Evolutionary conservation across 1,284 basidiomycete species (phyloP), one percentile per base, ranked within the genome.

Genomic region (Wallemia hederae): DNA sequence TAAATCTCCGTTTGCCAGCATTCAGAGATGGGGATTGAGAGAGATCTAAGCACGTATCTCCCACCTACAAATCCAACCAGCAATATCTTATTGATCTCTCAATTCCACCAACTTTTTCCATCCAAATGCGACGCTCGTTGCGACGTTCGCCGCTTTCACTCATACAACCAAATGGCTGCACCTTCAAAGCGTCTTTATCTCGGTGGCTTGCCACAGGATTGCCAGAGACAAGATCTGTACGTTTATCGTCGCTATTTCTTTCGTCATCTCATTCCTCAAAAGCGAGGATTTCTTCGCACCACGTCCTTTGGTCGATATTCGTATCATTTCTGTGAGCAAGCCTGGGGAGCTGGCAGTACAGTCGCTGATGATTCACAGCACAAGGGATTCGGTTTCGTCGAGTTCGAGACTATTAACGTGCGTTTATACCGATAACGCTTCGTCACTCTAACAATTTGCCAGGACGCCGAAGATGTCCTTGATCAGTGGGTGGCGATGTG

Each of bases 341-440:
- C 11, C 22, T 49, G 3, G 5, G 3, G 5, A 15, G n/a, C 3
- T 3, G 19, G 22, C 22, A n/a, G 9, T 11, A 7, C 5, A 49
- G 5, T 22, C n/a, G 3, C n/a, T 11, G 19, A 49, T 22, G 5
- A 17, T 49, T n/a, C 5, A 3, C n/a, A 49, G 39, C 39, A 49
- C 39, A 49, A 49, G 39, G 85, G 85, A 55, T 94, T 92, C 67
- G 90, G 88, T 59, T 94, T 96, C 69, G 80, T 94, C 66, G 90
- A 94, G 72, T 94, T 90, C 67, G 89, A 90, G 70, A 83, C 74
- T 66, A 72, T 80, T 28, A 81, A 83, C 72, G 85, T 79, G 67
- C 63, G 71, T 65, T 25, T 19, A 1, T 27, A 28, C 27, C 33
- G 25, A 15, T 26, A n/a, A 49, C 15, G 17, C 34, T 49, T 55